A percentile compares a stretch with the other conserved stretches of the same genome.
These are phyloP conservation scores for Aureobasidium sp. DNA, from an alignment of 2,329 filamentous ascomycete species.

Conservation along the genomic window DNA sequence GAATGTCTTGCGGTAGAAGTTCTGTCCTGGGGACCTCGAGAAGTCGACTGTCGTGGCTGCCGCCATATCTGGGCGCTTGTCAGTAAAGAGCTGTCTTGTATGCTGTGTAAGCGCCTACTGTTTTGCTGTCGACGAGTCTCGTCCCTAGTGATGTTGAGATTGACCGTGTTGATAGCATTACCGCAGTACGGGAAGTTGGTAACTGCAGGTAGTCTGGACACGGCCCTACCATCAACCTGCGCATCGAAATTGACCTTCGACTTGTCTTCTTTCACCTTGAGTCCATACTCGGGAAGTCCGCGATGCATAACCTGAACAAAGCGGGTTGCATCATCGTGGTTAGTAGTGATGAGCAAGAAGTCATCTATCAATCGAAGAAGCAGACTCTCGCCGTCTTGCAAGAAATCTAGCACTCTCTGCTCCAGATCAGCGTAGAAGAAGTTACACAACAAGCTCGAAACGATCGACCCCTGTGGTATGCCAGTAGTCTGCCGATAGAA, in stretches of 20 bases:
- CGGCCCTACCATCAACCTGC: conserved; percentile 47
- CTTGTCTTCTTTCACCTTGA: conserved; percentile 67
- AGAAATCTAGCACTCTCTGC: conserved; percentile 56
- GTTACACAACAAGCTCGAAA: conserved; percentile 83
- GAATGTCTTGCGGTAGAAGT: conserved; percentile 72
- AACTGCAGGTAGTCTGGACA: conserved; percentile 30
- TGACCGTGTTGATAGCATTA: conserved; percentile 62
- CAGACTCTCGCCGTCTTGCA: conserved; percentile 46
- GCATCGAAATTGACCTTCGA: conserved; percentile 77
- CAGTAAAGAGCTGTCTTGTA: neutral
- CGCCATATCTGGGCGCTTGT: conserved; percentile 39
- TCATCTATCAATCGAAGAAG: conserved; percentile 84
- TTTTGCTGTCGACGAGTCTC: conserved; percentile 42
- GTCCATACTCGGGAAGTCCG: conserved; percentile 71
- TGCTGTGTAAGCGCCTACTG: conserved; percentile 35
- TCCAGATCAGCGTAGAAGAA: conserved; percentile 94
- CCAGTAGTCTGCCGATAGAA: conserved; percentile 81
- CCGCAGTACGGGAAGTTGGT: conserved; percentile 83
- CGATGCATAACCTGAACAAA: conserved; percentile 76
- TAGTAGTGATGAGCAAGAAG: conserved; percentile 77
- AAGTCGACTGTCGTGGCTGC: conserved; percentile 74
- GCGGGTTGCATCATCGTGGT: conserved; percentile 53
- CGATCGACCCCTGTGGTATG: conserved; percentile 85
- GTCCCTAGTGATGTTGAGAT: conserved; percentile 67
- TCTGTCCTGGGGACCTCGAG: conserved; percentile 61